Base-by-base conservation (phyloP, 2,329 filamentous ascomycete genomes). In the Hymenoscyphus fraxineus region DNA sequence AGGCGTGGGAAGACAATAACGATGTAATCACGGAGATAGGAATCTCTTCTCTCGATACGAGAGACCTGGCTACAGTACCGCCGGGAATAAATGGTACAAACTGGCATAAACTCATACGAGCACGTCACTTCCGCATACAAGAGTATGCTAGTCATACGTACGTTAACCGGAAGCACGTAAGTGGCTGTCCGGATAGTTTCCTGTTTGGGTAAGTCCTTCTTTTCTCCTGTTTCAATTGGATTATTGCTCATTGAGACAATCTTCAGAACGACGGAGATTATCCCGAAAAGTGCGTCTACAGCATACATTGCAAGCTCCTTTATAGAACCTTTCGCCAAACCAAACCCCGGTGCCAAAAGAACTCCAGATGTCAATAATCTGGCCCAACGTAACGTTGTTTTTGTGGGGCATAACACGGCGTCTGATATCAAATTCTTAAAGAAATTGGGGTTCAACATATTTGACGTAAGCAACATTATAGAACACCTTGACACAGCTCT, bases 11-110 rank as follows among this genome's bases (percentile, higher is more conserved):
- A 75, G 77, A 78, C 27, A 80, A 85, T 56, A 84, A 86, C 13
- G 79, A 82, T 40, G 80, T 85, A 13, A 83, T 98, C 65, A 96
- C 93, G 0, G 95, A 99, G 76, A 82, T 99, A 47, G 95, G 95
- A 0, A 81, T 99, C 51, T 88, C 92, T 1, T 88, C 88, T 2
- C 80, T 98, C 0, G 93, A 98, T 74, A 93, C 90, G 0, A 70
- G 76, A 4, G 76, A 83, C 44, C 73, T 92, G 27, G 71, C 77
- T 0, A 78, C 76, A 7, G 66, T 87, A 0, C 72, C 84, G 0
- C 90, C 91, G 2, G 91, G 91, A 0, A 71, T 78, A 2, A 76
- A 80, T 32, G 91, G 88, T 2, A 71, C 78, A 51, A 27, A 86
- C 44, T 97, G 93, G 93, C 84, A 85, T 68, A 71, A 79, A 0